phyloP scores from a whole-genome alignment of 805 yeast species.

The Candida insectalens region DNA sequence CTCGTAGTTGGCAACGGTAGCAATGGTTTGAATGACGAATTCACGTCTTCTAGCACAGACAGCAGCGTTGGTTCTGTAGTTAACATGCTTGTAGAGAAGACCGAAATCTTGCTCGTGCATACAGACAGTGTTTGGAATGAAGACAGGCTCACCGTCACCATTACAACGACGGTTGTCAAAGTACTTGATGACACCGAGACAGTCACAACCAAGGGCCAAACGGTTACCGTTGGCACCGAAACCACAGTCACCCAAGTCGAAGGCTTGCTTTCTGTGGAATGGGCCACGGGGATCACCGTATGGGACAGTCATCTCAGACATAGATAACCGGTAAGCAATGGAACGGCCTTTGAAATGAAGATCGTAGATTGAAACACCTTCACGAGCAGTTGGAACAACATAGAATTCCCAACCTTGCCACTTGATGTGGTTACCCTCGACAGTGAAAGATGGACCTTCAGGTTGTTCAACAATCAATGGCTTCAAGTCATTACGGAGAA shows the following conservation, averaged over 20 bases:
- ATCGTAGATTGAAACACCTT: constrained; percentile 70
- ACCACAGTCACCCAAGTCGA: constrained; percentile 80
- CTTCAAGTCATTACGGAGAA: constrained; percentile 48
- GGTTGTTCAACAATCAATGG: constrained; percentile 68
- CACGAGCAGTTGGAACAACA: constrained; percentile 62
- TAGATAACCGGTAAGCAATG: constrained; percentile 58
- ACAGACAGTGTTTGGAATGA: constrained; percentile 64
- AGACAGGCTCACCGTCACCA: constrained; percentile 50
- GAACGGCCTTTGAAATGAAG: constrained; percentile 70
- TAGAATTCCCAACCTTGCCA: constrained; percentile 87
- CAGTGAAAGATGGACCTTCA: constrained; percentile 66
- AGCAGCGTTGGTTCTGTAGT: constrained; percentile 65
- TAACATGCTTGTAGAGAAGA: constrained; percentile 67
- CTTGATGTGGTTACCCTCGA: constrained; percentile 47
- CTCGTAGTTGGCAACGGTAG: constrained; percentile 81
- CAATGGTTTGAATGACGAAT: constrained; percentile 69
- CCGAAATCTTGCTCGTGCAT: constrained; percentile 78
- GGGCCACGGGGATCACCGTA: constrained; percentile 82
- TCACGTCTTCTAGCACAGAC: constrained; percentile 72
- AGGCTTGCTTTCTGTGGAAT: constrained; percentile 78
- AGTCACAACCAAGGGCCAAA: constrained; percentile 68
- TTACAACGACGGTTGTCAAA: constrained; percentile 50
- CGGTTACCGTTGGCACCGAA: constrained; percentile 67
- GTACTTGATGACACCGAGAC: constrained; percentile 72
- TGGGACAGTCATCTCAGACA: constrained; percentile 83